A percentile compares a stretch with the other conserved stretches of the same genome.
These are phyloP conservation scores for Solanum clarkiae DNA, from an alignment of 257 asterid species.

Conservation along the genomic window DNA sequence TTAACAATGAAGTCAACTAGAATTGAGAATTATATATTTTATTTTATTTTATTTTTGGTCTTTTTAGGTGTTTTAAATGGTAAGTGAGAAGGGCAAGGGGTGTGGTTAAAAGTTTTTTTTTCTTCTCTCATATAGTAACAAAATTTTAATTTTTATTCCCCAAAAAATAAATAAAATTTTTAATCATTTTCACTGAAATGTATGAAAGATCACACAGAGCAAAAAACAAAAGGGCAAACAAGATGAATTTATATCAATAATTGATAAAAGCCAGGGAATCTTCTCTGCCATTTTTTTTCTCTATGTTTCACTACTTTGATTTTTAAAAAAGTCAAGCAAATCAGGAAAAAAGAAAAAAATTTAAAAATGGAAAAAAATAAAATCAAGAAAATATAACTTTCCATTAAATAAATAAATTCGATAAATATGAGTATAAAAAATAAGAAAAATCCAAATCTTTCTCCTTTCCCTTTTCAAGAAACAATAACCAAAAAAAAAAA, in stretches of 20 bases:
- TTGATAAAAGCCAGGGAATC: constrained; percentile 32
- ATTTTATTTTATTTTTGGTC: neutral
- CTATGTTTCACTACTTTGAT: constrained; percentile 15
- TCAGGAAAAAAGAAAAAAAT: neutral
- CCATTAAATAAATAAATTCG: neutral
- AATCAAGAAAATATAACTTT: neutral
- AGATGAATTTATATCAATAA: constrained; percentile 31
- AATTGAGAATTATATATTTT: neutral
- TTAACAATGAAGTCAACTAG: too few species aligned
- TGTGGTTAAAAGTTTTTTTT: neutral
- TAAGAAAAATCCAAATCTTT: neutral
- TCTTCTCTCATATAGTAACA: constrained; percentile 19
- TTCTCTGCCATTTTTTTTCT: constrained; percentile 26
- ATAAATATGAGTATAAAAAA: neutral
- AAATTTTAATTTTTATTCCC: neutral
- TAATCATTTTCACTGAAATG: constrained; percentile 30
- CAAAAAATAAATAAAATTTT: constrained; percentile 21
- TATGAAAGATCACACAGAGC: constrained; percentile 15
- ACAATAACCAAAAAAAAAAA: neutral
- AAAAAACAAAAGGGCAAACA: constrained; percentile 29
- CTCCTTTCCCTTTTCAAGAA: neutral
- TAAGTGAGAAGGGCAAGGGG: neutral
- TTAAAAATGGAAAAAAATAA: neutral
- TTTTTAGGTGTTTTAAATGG: neutral
- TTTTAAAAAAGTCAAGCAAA: neutral